Percentiles rank a stretch among this genome's conserved stretches.
These are phyloP conservation scores for Nakazawaea laoshanensis DNA, from an alignment of 805 yeast genomes.

Conservation along the genomic window DNA sequence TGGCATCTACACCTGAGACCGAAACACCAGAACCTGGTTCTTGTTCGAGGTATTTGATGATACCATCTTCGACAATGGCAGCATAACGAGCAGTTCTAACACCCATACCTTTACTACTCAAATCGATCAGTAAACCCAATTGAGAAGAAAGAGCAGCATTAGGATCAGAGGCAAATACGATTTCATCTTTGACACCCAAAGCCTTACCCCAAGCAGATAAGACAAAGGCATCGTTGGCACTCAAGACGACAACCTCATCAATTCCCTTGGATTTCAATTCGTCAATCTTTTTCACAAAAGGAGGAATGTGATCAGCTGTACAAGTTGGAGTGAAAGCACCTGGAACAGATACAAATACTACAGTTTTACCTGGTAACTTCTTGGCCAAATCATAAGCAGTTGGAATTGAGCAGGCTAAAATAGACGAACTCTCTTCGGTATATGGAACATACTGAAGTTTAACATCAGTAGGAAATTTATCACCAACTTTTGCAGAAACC, in stretches of 20 bases:
- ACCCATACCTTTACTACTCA: constrained; percentile 45
- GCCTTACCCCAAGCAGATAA: constrained; percentile 39
- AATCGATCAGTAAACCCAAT: constrained; percentile 50
- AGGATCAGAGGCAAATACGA: constrained; percentile 62
- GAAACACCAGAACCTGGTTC: constrained; percentile 36
- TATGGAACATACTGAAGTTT: constrained; percentile 33
- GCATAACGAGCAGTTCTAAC: constrained; percentile 67
- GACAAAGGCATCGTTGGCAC: constrained; percentile 35
- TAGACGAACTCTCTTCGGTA: constrained; percentile 23
- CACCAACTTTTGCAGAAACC: constrained; percentile 11
- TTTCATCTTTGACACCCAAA: constrained; percentile 29
- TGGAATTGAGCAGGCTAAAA: constrained; percentile 33
- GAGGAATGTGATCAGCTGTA: constrained; percentile 36
- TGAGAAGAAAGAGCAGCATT: constrained; percentile 48
- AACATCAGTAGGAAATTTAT: constrained; percentile 21
- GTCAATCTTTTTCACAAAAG: constrained; percentile 21
- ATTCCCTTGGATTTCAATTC: constrained; percentile 31
- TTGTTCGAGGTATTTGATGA: constrained; percentile 26
- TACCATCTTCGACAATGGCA: constrained; percentile 44
- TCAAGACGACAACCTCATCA: constrained; percentile 26
- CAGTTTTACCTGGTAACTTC: constrained; percentile 28
- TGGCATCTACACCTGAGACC: constrained; percentile 38
- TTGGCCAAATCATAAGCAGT: constrained; percentile 24
- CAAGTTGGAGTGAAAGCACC: constrained; percentile 88
- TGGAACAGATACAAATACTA: constrained; percentile 47